phyloP scores from a whole-genome alignment of 2,329 filamentous ascomycete species.

The Curvularia hawaiiensis region DNA sequence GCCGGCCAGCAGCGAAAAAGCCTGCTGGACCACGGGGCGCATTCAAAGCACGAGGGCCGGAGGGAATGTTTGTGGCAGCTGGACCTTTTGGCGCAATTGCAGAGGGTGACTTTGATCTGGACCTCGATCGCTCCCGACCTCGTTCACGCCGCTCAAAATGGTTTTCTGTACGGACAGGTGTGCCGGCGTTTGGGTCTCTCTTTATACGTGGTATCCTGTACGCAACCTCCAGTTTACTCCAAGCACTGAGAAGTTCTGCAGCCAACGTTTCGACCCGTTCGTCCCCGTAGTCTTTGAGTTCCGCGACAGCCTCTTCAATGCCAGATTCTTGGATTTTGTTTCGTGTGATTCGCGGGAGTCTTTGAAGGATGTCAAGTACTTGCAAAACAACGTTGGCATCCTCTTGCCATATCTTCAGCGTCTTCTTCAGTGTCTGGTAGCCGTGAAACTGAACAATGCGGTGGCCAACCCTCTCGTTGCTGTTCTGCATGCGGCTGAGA shows the following conservation, averaged over 20 bases:
- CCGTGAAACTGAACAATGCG: slow-evolving; percentile 95
- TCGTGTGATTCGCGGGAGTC: slow-evolving; percentile 85
- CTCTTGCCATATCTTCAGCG: slow-evolving; percentile 82
- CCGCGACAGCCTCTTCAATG: slow-evolving; percentile 81
- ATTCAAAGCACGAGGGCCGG: slow-evolving; percentile 58
- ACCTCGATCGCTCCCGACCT: slow-evolving; percentile 54
- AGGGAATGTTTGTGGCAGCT: slow-evolving; percentile 43
- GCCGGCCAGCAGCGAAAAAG: slow-evolving; percentile 58
- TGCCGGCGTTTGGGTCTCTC: slow-evolving; percentile 68
- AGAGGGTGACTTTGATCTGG: slow-evolving; percentile 54
- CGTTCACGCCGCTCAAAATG: slow-evolving; percentile 65
- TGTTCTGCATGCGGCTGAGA: slow-evolving; percentile 81
- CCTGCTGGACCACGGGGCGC: slow-evolving; percentile 59
- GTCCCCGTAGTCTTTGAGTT: slow-evolving; percentile 70
- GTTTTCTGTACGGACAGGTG: slow-evolving; percentile 51
- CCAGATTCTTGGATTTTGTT: slow-evolving; percentile 98
- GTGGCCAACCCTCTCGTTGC: slow-evolving; percentile 85
- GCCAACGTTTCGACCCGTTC: slow-evolving; percentile 76
- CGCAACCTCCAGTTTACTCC: slow-evolving; percentile 86
- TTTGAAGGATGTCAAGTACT: slow-evolving; percentile 85
- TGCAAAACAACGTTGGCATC: slow-evolving; percentile 90
- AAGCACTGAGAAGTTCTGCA: slow-evolving; percentile 74
- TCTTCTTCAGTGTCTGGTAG: slow-evolving; percentile 91
- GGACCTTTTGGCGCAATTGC: slow-evolving; percentile 48
- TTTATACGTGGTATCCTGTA: slow-evolving; percentile 95